These are phyloP conservation scores for Pleurotus djamor DNA, from an alignment of 768 basidiomycete species.

Conservation along the genomic window DNA sequence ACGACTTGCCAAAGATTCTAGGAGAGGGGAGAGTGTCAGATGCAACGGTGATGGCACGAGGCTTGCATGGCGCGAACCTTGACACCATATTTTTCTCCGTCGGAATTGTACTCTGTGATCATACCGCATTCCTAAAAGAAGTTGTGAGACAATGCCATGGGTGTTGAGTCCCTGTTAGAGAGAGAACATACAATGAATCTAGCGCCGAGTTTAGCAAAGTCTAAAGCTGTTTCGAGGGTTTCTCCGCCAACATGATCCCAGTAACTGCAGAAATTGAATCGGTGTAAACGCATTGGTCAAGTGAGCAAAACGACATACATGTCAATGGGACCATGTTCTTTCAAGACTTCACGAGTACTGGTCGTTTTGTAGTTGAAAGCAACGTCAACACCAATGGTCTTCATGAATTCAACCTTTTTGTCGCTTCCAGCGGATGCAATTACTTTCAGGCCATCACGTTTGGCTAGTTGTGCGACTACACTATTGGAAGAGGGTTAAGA, in stretches of 20 bases:
- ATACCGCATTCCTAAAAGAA: background rate
- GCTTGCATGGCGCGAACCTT: background rate
- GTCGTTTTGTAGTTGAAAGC: slow-evolving; percentile 28
- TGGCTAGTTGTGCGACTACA: slow-evolving; percentile 19
- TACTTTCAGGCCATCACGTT: slow-evolving; percentile 34
- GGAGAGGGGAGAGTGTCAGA: background rate
- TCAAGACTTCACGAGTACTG: slow-evolving; percentile 22
- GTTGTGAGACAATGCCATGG: background rate
- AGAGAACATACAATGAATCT: slow-evolving; percentile 27
- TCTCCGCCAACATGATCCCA: slow-evolving; percentile 37
- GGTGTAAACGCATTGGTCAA: background rate
- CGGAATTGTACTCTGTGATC: slow-evolving; percentile 10
- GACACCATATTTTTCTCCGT: slow-evolving; percentile 7
- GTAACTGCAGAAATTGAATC: slow-evolving; percentile 10
- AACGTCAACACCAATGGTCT: slow-evolving; percentile 29
- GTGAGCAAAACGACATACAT: slow-evolving; percentile 14
- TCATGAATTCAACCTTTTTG: slow-evolving; percentile 35
- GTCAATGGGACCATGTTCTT: slow-evolving; percentile 28
- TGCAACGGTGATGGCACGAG: background rate
- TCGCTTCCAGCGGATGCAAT: slow-evolving; percentile 38
- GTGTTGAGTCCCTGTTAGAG: background rate
- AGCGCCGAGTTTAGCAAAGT: slow-evolving; percentile 27
- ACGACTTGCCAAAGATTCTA: slow-evolving; percentile 38
- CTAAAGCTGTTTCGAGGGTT: slow-evolving; percentile 40
- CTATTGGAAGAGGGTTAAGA: background rate